These are phyloP conservation scores for Aspergillus flavus DNA, from an alignment of 2,329 filamentous ascomycete genomes.

Conservation along the genomic window DNA sequence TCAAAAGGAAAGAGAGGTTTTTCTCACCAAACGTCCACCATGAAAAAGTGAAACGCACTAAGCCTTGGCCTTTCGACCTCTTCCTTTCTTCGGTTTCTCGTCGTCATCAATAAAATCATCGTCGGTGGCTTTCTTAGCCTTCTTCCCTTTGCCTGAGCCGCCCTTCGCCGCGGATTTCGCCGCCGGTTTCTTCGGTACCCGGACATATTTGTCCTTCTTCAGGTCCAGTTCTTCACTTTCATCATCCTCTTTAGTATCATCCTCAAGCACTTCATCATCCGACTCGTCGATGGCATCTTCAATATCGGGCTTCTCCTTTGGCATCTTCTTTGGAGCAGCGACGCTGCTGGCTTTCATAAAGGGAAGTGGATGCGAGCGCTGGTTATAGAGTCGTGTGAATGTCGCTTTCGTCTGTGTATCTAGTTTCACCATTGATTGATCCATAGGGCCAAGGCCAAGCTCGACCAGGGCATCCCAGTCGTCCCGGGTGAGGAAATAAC, in stretches of 20 bases:
- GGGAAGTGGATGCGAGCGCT: constrained; percentile 81
- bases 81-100: constrained; percentile 58
- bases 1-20: neutral
- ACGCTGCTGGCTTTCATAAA: constrained; percentile 93
- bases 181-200: constrained; percentile 74
- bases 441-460: constrained; percentile 83
- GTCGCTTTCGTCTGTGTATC: constrained; percentile 83
- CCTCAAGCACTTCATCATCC: constrained; percentile 65
- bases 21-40: neutral
- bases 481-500: constrained; percentile 90
- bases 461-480: constrained; percentile 94
- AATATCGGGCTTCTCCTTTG: constrained; percentile 82
- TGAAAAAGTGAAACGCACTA: constrained; percentile 12
- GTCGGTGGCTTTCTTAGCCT: constrained; percentile 52
- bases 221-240: constrained; percentile 80
- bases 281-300: constrained; percentile 96
- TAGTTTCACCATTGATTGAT: constrained; percentile 73
- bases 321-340: constrained; percentile 68
- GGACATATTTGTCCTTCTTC: constrained; percentile 95
- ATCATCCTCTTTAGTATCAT: constrained; percentile 60
- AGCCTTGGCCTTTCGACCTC: constrained; percentile 36
- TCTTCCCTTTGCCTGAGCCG: constrained; percentile 48
- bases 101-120: constrained; percentile 32
- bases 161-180: constrained; percentile 56
- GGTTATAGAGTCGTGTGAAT: constrained; percentile 91